phyloP scores from a whole-genome alignment of 306 rosid genomes.

The Begonia peltatifolia region DNA sequence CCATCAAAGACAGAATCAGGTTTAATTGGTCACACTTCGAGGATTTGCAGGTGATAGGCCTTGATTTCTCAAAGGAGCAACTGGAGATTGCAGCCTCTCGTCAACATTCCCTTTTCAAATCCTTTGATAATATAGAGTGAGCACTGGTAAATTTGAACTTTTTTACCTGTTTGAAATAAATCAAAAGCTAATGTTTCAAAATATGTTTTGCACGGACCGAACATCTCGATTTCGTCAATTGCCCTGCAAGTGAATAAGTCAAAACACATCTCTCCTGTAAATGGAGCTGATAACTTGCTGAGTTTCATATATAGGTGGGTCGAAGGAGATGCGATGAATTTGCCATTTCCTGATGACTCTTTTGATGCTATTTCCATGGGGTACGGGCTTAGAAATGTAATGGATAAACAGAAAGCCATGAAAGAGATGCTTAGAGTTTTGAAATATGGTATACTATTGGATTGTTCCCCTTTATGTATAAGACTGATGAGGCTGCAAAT shows the following conservation, averaged over 20 bases:
- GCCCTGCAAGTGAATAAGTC: no score
- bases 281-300: no score
- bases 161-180: no score
- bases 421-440: constrained; percentile 60
- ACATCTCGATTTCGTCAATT: no score
- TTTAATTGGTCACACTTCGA: no score
- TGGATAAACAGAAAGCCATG: constrained; percentile 54
- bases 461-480: not conserved
- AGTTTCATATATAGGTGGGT: constrained; percentile 47
- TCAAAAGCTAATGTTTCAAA: no score
- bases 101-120: constrained; percentile 20
- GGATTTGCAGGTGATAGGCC: constrained; percentile 49
- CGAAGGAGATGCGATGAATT: constrained; percentile 84
- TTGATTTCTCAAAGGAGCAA: constrained; percentile 53
- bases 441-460: constrained; percentile 41
- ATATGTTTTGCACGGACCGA: no score
- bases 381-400: constrained; percentile 80
- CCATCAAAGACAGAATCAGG: no score
- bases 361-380: constrained; percentile 90
- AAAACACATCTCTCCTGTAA: no score
- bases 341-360: constrained; percentile 56
- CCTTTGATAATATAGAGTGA: constrained; percentile 61
- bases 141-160: constrained; percentile 30
- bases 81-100: constrained; percentile 48
- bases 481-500: constrained; percentile 4